Evolutionary conservation across 169 alveolate species (phyloP).

Genomic region (Plasmodium falciparum): DNA sequence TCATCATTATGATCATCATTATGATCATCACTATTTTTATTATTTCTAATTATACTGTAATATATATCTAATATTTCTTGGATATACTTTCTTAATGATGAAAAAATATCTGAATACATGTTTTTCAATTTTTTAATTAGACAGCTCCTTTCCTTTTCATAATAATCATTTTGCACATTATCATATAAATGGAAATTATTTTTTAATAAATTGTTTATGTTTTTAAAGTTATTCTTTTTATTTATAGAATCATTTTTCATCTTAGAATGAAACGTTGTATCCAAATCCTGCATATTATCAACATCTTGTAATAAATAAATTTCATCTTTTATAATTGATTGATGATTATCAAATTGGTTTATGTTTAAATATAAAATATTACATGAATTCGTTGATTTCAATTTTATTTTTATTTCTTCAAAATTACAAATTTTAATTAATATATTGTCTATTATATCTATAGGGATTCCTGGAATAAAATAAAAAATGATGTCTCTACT

Average conservation of each 20-base stretch:
- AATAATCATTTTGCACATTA: not conserved
- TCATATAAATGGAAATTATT: conserved; percentile 18
- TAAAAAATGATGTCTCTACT: conserved; percentile 66
- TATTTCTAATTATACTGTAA: conserved; percentile 7
- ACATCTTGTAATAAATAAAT: conserved; percentile 6
- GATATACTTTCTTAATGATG: conserved; percentile 15
- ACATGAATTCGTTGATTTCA: conserved; percentile 14
- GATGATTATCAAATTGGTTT: not conserved
- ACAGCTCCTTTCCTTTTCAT: conserved; percentile 24
- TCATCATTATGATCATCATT: not conserved
- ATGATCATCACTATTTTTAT: not conserved
- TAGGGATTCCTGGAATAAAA: conserved; percentile 54
- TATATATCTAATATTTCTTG: conserved; percentile 50
- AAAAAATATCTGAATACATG: conserved; percentile 16
- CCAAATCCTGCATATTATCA: not conserved
- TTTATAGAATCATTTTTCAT: not conserved
- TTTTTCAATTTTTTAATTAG: conserved; percentile 40
- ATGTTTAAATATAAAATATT: conserved; percentile 37
- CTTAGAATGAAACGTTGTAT: not conserved
- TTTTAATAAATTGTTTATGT: conserved; percentile 31
- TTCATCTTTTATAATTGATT: not conserved
- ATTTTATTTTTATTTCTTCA: conserved; percentile 58
- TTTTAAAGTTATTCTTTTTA: conserved; percentile 7
- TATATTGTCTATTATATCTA: conserved; percentile 24
- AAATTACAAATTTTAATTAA: conserved; percentile 66